Percentiles rank a stretch among this genome's conserved stretches.
These are phyloP conservation scores for Aspergillus ostianus DNA, from an alignment of 495 filamentous ascomycete species.

Conservation along the genomic window DNA sequence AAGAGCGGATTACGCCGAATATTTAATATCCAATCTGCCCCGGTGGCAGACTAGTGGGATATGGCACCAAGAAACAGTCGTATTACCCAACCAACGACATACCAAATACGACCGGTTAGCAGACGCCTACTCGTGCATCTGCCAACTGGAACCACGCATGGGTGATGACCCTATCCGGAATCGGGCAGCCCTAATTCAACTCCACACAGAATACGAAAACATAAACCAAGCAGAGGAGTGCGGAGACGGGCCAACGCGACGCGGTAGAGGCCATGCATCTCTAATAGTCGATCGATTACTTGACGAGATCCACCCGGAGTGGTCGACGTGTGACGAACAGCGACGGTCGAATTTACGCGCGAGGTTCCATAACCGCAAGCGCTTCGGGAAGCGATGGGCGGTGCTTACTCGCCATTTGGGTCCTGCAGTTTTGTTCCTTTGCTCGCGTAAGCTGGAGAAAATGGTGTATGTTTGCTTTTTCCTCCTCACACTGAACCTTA, in stretches of 20 bases:
- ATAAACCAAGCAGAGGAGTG: background rate
- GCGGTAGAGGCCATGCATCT: background rate
- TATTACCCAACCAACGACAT: background rate
- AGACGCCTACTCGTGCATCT: background rate
- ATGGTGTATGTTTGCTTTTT: slow-evolving; percentile 1
- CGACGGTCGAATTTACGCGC: background rate
- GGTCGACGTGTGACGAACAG: background rate
- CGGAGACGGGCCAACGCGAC: background rate
- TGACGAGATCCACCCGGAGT: background rate
- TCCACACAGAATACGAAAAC: slow-evolving; percentile 1
- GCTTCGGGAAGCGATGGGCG: slow-evolving; percentile 8
- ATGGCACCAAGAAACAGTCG: background rate
- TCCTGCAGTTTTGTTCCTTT: slow-evolving; percentile 2
- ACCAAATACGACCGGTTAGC: background rate
- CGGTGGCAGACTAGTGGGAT: slow-evolving; percentile 1
- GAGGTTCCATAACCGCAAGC: slow-evolving; percentile 5
- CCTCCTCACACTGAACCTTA: background rate
- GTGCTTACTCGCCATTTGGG: background rate
- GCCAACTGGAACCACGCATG: slow-evolving; percentile 1
- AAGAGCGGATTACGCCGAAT: slow-evolving; percentile 11
- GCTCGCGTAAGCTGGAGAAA: slow-evolving; percentile 5
- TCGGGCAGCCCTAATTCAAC: slow-evolving; percentile 3
- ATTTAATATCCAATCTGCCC: background rate
- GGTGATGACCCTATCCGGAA: slow-evolving; percentile 1
- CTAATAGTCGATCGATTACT: slow-evolving; percentile 2